Base-by-base conservation (phyloP, 2,329 filamentous ascomycete genomes). In the Cryphonectria parasitica region DNA sequence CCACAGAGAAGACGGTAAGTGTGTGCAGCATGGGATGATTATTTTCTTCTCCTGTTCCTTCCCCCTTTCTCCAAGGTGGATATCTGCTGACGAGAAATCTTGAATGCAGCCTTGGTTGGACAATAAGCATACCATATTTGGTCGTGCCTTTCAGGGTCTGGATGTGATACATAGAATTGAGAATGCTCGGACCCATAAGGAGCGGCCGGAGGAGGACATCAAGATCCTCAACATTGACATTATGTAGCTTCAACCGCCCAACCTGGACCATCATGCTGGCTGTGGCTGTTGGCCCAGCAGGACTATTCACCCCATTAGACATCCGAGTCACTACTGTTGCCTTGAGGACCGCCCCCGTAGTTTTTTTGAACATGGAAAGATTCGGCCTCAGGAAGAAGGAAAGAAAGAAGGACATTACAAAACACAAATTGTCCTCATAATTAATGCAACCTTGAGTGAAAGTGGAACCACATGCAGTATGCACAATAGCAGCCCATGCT, bases 131-230 rank as follows among this genome's bases (percentile, higher is more conserved):
- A 98, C 95, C 0, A 93, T 99, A 67, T 99, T 99, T 79, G 96
- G 96, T 0, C 87, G 96, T 56, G 95, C 94, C 0, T 91, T 95
- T 52, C 92, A 95, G 78, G 96, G 96, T 0, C 84, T 98, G 78
- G 96, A 99, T 80, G 94, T 99, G 28, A 91, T 99, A 72, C 94
- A 98, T 80, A 93, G 91, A 83, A 99, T 99, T 78, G 96, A 99
- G 82, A 97, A 97, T 79, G 87, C 88, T 22, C 92, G 92, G 78
- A 94, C 94, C 4, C 90, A 92, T 80, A 91, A 91, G 84, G 97
- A 99, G 83, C 97, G 95, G 84, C 96, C 96, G 0, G 93, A 97
- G 80, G 94, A 97, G 77, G 96, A 99, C 79, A 95, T 99, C 77
- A 98, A 97, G 83, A 97, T 99, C 75, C 89, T 99, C 70, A 98